Conservation (phyloP, 176 grass and related monocot species). For the Triticum timopheevii region DNA sequence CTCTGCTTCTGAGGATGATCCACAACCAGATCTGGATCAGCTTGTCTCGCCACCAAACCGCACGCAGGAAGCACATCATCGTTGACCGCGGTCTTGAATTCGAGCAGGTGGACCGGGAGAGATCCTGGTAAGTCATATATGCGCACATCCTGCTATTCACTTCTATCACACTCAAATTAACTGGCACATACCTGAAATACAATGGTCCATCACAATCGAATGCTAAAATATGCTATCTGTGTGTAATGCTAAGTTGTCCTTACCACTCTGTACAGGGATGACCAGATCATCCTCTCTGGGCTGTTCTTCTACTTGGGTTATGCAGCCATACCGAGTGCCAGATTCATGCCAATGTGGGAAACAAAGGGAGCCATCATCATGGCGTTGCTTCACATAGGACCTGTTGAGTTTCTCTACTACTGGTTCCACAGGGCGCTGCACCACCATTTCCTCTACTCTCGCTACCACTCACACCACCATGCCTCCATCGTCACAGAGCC, state of each 20-base stretch:
- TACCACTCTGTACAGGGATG: conserved; percentile 60
- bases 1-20: conserved; percentile 62
- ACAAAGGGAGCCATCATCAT: conserved; percentile 56
- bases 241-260: not conserved
- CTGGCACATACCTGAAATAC: not conserved
- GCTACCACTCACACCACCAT: conserved; percentile 85
- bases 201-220: not conserved
- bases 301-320: conserved; percentile 50
- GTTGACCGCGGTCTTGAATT: conserved; percentile 78
- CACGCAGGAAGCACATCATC: conserved; percentile 76
- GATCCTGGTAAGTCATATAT: conserved; percentile 55
- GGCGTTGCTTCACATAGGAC: conserved; percentile 50
- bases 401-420: conserved; percentile 93
- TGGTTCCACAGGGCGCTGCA: conserved; percentile 91
- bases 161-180: not conserved
- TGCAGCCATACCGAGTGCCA: conserved; percentile 7
- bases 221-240: not conserved
- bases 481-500: conserved; percentile 84
- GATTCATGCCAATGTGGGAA: conserved; percentile 58
- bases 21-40: conserved; percentile 90
- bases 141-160: not conserved
- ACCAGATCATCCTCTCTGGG: conserved; percentile 75
- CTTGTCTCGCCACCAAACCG: conserved; percentile 65
- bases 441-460: conserved; percentile 88
- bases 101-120: conserved; percentile 86